Evolutionary conservation across 805 yeast genomes (phyloP).

Genomic region (Hanseniaspora lachancei): DNA sequence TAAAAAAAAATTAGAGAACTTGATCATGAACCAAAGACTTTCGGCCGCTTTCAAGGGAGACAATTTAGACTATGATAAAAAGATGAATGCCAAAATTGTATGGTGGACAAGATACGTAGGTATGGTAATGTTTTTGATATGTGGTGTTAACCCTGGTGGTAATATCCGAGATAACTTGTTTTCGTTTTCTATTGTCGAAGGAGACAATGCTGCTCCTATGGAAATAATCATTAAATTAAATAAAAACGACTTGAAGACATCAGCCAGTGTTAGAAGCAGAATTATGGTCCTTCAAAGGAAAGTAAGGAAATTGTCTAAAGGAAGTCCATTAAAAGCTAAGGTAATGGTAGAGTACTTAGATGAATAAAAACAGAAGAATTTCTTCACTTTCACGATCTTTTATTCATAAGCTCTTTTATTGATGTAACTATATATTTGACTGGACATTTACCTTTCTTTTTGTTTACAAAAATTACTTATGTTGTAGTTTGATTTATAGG

Average conservation of each 20-base stretch:
- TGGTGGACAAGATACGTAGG: conserved; percentile 71
- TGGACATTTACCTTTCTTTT: no score
- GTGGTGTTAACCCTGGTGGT: conserved; percentile 75
- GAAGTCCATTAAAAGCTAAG: conserved; percentile 39
- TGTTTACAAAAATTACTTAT: no score
- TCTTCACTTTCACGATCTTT: no score
- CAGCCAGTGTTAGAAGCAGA: conserved; percentile 46
- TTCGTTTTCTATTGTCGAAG: conserved; percentile 29
- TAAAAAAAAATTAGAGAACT: conserved; percentile 35
- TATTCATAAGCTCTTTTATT: no score
- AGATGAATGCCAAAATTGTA: conserved; percentile 35
- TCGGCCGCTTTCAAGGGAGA: conserved; percentile 10
- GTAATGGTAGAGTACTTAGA: conserved; percentile 35
- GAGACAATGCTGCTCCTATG: conserved; percentile 8
- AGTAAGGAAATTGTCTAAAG: conserved; percentile 41
- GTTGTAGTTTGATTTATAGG: no score
- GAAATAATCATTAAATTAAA: conserved; percentile 34
- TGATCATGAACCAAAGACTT: conserved; percentile 27
- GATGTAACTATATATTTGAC: no score
- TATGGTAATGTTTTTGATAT: conserved; percentile 59
- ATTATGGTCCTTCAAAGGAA: conserved; percentile 48
- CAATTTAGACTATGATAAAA: conserved; percentile 31
- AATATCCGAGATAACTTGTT: conserved; percentile 50
- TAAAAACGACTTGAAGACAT: conserved; percentile 43
- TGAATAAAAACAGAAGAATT: no score